Base-by-base conservation (phyloP, 1,284 basidiomycete species). In the Sanghuangporus baumii region DNA sequence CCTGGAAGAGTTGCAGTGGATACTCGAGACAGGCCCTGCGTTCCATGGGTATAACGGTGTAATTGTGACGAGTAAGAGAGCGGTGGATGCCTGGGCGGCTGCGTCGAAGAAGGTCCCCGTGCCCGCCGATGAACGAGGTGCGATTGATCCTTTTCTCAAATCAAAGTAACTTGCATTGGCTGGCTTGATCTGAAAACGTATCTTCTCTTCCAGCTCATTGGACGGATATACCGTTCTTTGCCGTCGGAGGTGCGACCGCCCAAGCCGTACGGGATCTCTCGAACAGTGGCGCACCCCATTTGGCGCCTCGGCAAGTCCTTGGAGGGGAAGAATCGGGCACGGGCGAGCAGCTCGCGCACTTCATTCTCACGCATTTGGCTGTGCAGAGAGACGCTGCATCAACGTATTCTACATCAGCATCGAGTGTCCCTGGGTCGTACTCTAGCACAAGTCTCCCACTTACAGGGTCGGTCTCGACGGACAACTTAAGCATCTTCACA, bases 51-150 rank as follows among this genome's bases (percentile, higher is more conserved):
- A 79, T 60, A 74, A 72, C 6, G 91, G 86, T 3, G 86, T 91
- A 3, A 80, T 93, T 55, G 71, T 93, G 20, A 93, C 91, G 0
- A 91, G 88, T 69, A 84, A 81, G 26, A 77, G 91, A 54, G 82
- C 87, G 1, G 85, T 84, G 63, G 86, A 90, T 54, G 87, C 87
- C 0, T 90, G 88, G 84, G 75, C 73, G 37, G 70, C 70, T 7
- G 83, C 78, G 20, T 67, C 81, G 31, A 48, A 69, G 43, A 48
- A 69, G 51, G 60, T 75, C 23, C 40, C 56, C 5, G 23, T 16
- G 47, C 48, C 61, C 0, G 50, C 34, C 9, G 61, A 62, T 37
- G 61, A 56, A 59, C 48, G 55, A 34, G 58, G 52, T 63, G 60
- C 3, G 38, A 23, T 46, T 26, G 26, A 11, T 37, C 14, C 26